Base-by-base conservation (phyloP, 2,329 filamentous ascomycete genomes). In the Atkinsonella hypoxylon region DNA sequence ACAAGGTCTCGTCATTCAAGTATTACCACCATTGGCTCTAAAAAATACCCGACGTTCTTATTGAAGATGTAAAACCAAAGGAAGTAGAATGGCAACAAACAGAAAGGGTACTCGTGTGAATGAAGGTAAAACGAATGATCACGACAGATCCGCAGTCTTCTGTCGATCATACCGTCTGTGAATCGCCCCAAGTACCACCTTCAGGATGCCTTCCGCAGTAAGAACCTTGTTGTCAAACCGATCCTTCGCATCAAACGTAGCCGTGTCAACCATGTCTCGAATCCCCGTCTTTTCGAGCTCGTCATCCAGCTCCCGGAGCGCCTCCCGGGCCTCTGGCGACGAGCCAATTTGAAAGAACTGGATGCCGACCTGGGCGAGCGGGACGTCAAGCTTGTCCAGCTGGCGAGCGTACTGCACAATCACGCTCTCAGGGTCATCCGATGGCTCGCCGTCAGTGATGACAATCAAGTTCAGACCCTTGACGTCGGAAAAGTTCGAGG, bases 331-430 rank as follows among this genome's bases (percentile, higher is more conserved):
- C 0, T 67, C 70, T 0, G 69, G 62, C 58, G 95, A 87, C 47
- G 78, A 75, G 51, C 93, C 91, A 43, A 97, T 86, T 68, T 97
- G 91, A 73, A 97, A 95, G 71, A 97, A 97, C 65, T 97, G 91
- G 51, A 97, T 81, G 34, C 91, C 91, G 9, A 96, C 73, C 70
- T 97, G 93, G 73, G 86, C 86, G 1, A 82, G 76, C 4, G 84
- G 81, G 0, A 89, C 89, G 9, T 82, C 75, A 8, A 85, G 64
- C 48, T 67, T 67, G 60, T 93, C 85, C 32, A 97, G 77, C 61
- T 79, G 82, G 64, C 75, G 76, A 0, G 89, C 91, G 1, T 79
- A 73, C 3, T 68, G 65, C 40, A 87, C 71, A 45, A 97, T 81
- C 26, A 82, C 74, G 8, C 73, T 74, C 64, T 90, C 85, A 0